Percentiles rank a stretch among this genome's conserved stretches.
Conservation (phyloP, 176 grass and related monocot species). For the Avena atlantica region DNA sequence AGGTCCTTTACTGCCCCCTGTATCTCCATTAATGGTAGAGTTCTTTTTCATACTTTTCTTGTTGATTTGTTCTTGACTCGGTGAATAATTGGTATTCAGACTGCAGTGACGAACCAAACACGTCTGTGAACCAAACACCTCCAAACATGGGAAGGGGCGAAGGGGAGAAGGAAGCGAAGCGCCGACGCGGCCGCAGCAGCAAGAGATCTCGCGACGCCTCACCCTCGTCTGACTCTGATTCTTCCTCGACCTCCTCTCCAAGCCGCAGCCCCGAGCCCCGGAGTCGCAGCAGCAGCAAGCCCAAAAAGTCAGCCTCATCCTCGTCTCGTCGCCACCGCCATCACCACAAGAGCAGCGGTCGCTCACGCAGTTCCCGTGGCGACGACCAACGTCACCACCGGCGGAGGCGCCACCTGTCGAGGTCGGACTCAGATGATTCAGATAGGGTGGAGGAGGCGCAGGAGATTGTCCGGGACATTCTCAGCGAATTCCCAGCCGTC, state of each 20-base stretch:
- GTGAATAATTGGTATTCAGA: no score
- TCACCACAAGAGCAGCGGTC: slow-evolving; percentile 45
- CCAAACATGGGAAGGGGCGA: slow-evolving; percentile 37
- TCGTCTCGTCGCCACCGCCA: slow-evolving; percentile 47
- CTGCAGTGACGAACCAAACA: no score
- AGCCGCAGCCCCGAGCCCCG: slow-evolving; percentile 56
- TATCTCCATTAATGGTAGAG: no score
- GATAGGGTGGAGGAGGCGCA: slow-evolving; percentile 55
- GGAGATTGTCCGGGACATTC: slow-evolving; percentile 63
- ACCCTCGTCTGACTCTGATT: slow-evolving; percentile 13
- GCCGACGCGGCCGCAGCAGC: slow-evolving; percentile 46
- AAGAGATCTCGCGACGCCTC: slow-evolving; percentile 49
- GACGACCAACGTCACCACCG: slow-evolving; percentile 32
- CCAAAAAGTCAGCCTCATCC: slow-evolving; percentile 32
- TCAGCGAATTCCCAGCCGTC: slow-evolving; percentile 62
- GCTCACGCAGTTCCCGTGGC: slow-evolving; percentile 47
- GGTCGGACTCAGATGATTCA: slow-evolving; percentile 35
- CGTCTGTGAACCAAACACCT: no score
- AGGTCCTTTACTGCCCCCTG: no score
- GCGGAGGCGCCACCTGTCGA: slow-evolving; percentile 22
- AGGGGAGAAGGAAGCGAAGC: slow-evolving; percentile 37
- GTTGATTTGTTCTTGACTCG: no score
- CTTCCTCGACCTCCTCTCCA: slow-evolving; percentile 37
- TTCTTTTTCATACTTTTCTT: no score
- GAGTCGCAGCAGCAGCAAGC: slow-evolving; percentile 51